A percentile compares a stretch with the other conserved stretches of the same genome.
These are phyloP conservation scores for Carex scoparia DNA, from an alignment of 176 grass and related monocot species.

Conservation along the genomic window DNA sequence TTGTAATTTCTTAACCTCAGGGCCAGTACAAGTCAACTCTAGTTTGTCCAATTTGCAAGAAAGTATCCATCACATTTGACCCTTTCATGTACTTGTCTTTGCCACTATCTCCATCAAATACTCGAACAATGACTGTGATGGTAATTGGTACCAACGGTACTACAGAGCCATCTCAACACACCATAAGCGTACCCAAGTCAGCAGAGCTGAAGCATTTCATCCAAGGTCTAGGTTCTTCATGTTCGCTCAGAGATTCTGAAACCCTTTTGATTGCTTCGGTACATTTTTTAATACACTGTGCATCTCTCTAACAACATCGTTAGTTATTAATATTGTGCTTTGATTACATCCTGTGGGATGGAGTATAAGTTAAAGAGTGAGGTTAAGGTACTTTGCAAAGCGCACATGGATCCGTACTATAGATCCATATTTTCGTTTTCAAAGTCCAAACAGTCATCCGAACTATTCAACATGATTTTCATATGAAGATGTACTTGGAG, in stretches of 20 bases:
- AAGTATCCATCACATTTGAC: slow-evolving; percentile 90
- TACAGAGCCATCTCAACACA: slow-evolving; percentile 56
- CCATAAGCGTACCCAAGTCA: slow-evolving; percentile 65
- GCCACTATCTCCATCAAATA: slow-evolving; percentile 78
- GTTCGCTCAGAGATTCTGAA: slow-evolving; percentile 64
- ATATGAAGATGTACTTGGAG: background rate
- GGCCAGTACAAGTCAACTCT: slow-evolving; percentile 95
- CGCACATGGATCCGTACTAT: too few relatives aligned
- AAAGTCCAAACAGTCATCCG: too few relatives aligned
- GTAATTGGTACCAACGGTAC: slow-evolving; percentile 61
- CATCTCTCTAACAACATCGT: background rate
- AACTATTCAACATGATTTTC: too few relatives aligned
- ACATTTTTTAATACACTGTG: slow-evolving; percentile 13
- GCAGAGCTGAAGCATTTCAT: slow-evolving; percentile 63
- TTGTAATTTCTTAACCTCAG: slow-evolving; percentile 45
- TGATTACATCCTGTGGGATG: background rate
- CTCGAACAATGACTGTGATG: slow-evolving; percentile 81
- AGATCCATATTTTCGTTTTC: too few relatives aligned
- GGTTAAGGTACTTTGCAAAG: too few relatives aligned
- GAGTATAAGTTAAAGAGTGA: background rate
- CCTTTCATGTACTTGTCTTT: slow-evolving; percentile 97
- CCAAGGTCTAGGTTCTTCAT: slow-evolving; percentile 57
- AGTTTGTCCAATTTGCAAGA: slow-evolving; percentile 82
- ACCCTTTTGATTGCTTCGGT: slow-evolving; percentile 79
- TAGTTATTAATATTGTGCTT: background rate